Evolutionary conservation across 371 early-diverging fungal species (phyloP), one percentile per base, ranked within the genome.

Genomic region (Umbelopsis sp.): DNA sequence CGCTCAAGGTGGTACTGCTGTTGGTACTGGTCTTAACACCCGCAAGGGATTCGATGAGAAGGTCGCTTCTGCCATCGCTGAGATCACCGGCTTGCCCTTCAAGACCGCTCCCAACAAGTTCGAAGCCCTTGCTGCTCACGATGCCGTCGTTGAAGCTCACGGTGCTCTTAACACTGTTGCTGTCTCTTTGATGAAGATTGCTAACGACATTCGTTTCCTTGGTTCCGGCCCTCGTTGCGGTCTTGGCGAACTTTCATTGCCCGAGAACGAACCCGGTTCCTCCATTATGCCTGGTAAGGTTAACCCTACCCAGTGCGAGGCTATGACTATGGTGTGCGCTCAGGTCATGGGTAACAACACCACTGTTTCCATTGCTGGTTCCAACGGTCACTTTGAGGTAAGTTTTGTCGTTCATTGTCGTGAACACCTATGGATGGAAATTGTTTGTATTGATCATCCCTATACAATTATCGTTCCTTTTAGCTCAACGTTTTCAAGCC

Each of bases 241-340:
- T 65, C 84, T 97, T 11, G 97, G 97, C 62, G 98, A 98, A 82
- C 84, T 98, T 63, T 79, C 78, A 69, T 85, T 98, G 70, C 97
- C 97, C 52, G 97, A 96, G 80, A 98, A 97, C 79, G 98, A 98
- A 78, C 98, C 98, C 50, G 98, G 98, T 63, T 95, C 96, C 44
- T 96, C 97, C 44, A 98, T 98, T 78, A 97, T 97, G 98, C 98
- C 98, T 50, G 98, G 98, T 65, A 98, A 98, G 87, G 82, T 82
- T 53, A 98, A 98, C 79, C 97, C 98, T 51, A 98, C 98, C 32
- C 97, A 97, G 79, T 96, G 96, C 81, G 98, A 98, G 81, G 96
- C 98, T 50, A 87, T 98, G 90, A 98, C 98, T 35, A 98, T 98
- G 98, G 94, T 97, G 32, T 96, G 97, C 79, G 91, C 97, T 50